Percentiles rank a stretch among this genome's conserved stretches.
Evolutionary conservation across 202 grass and related monocot species (phyloP).

Genomic region (Elaeis oleifera): DNA sequence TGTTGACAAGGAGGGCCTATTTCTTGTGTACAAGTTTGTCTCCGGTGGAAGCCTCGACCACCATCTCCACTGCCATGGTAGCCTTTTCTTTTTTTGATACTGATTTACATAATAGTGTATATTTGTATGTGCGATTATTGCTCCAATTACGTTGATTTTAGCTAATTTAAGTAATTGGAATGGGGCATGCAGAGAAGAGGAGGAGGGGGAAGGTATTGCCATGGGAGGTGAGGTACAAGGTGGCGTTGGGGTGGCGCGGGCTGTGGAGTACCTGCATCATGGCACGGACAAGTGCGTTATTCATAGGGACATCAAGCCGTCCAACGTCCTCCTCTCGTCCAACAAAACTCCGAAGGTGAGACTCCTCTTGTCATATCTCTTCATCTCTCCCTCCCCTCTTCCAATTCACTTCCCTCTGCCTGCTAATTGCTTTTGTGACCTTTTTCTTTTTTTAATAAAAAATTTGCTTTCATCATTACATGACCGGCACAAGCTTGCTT

Average conservation of each 20-base stretch:
- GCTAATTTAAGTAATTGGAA: background rate
- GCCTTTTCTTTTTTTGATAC: background rate
- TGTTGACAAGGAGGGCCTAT: slow-evolving; percentile 34
- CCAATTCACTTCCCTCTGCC: too few species aligned
- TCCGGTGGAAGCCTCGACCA: slow-evolving; percentile 40
- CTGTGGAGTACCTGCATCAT: slow-evolving; percentile 35
- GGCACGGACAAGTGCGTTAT: slow-evolving; percentile 35
- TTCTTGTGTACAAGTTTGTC: slow-evolving; percentile 40
- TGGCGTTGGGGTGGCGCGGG: slow-evolving; percentile 32
- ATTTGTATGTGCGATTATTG: background rate
- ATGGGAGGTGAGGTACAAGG: slow-evolving; percentile 44
- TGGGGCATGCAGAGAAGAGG: slow-evolving; percentile 10
- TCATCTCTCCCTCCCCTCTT: too few species aligned
- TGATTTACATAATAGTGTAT: background rate
- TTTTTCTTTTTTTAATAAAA: too few species aligned
- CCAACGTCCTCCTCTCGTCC: slow-evolving; percentile 46
- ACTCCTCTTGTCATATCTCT: background rate
- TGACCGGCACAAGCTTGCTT: too few species aligned
- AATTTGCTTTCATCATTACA: too few species aligned
- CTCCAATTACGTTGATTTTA: background rate
- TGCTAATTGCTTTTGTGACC: too few species aligned
- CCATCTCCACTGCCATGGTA: slow-evolving; percentile 31
- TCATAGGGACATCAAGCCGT: slow-evolving; percentile 48
- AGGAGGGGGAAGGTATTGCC: slow-evolving; percentile 34
- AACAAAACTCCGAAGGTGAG: slow-evolving; percentile 37